Evolutionary conservation across 495 filamentous ascomycete species (phyloP), one percentile per base, ranked within the genome.

Genomic region (Trichoderma parareesei): DNA sequence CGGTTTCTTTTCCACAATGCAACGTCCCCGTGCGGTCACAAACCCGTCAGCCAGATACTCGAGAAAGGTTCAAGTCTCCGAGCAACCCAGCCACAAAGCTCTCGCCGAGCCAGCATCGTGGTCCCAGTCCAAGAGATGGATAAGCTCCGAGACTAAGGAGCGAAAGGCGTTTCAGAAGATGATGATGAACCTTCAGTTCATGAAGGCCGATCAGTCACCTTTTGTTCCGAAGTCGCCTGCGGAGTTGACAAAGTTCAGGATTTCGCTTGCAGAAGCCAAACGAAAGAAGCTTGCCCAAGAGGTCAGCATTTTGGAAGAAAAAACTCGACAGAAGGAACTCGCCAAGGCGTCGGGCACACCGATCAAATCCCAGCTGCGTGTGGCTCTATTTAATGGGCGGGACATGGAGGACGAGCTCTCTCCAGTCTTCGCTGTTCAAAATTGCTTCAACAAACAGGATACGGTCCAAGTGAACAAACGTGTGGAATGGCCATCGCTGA

Each of bases 41-140:
- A 35, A 2, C 20, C 20, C 33, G 27, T 37, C 53, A 33, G 16
- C 53, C 14, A 57, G 7, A 37, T 57, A 35, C 27, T 57, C 53
- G 14, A 13, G 33, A 57, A 37, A n/a, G 11, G 10, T 20, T 9
- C 53, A 57, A 14, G 53, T 5, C 6, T 13, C 33, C 7, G 10
- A 57, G 35, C 35, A 27, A 37, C 27, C 53, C 5, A 8, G 11
- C 49, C 11, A 57, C 3, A 57, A 61, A 42, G 42, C 16, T 3
- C 16, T 14, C 4, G 16, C 60, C 16, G 60, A 61, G 18, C 20
- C 35, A 3, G 61, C 40, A n/a, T 63, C 42, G 4, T 63, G 61
- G 61, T 63, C 61, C 7, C 61, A 63, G 10, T 63, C 61, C n/a
- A 63, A 63, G 61, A 48, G 61, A 63, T 63, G 61, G 61, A 8